Percentiles rank a stretch among this genome's conserved stretches.
phyloP scores from a whole-genome alignment of 2,329 filamentous ascomycete species.

The Emergomyces pasteurianus region DNA sequence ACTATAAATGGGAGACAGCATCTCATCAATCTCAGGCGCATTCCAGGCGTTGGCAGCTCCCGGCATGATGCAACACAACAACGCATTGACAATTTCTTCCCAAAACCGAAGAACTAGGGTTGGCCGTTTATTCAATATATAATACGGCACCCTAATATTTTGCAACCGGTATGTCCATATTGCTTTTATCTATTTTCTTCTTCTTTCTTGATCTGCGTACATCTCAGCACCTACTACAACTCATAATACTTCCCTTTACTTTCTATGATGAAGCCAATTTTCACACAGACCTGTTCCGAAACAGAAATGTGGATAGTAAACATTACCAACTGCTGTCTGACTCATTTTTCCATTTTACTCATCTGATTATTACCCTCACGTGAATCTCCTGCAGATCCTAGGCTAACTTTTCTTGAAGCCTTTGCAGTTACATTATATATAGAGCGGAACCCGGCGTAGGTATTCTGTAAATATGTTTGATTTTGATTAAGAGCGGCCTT shows the following conservation, averaged over 20 bases:
- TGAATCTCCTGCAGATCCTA: neutral
- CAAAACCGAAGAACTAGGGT: constrained; percentile 28
- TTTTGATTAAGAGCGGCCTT: neutral
- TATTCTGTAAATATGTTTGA: neutral
- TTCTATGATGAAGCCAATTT: constrained; percentile 46
- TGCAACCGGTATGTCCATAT: constrained; percentile 6
- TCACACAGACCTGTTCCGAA: constrained; percentile 56
- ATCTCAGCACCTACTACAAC: neutral
- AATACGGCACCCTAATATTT: neutral
- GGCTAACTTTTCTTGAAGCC: neutral
- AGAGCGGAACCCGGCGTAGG: too few relatives aligned
- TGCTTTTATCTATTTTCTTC: too few relatives aligned
- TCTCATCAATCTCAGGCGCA: constrained; percentile 62
- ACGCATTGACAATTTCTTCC: constrained; percentile 68
- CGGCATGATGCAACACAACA: constrained; percentile 63
- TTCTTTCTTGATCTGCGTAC: neutral
- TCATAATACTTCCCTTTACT: constrained; percentile 5
- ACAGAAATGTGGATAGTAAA: constrained; percentile 40
- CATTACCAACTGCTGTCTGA: constrained; percentile 39
- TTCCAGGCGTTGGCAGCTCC: constrained; percentile 67
- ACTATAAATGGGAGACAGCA: constrained; percentile 60
- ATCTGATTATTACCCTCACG: neutral
- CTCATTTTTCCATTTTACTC: constrained; percentile 4
- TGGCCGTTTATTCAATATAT: neutral
- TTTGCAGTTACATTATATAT: neutral